A percentile compares a stretch with the other conserved stretches of the same genome.
phyloP scores from a whole-genome alignment of 1,139 yeast genomes.

The Taphrina deformans region DNA sequence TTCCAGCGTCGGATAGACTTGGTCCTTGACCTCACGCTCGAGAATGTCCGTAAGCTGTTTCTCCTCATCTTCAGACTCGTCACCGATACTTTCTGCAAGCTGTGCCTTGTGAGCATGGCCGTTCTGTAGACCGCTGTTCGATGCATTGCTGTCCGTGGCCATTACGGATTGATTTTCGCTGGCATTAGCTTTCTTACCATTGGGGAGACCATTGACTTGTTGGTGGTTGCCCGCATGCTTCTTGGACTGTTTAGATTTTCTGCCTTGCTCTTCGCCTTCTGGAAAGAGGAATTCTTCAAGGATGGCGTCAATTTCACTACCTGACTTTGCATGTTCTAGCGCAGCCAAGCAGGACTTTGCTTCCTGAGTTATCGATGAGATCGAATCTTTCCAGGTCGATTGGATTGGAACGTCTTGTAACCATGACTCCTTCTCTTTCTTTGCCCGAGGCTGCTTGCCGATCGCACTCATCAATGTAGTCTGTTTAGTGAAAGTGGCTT shows the following conservation, averaged over 20 bases:
- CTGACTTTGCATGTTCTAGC: not conserved
- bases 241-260: not conserved
- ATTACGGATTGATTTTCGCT: not conserved
- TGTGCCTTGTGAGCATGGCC: not conserved
- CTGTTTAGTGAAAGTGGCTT: not conserved
- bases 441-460: not conserved
- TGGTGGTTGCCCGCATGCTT: not conserved
- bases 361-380: not conserved
- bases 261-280: not conserved
- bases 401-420: slow-evolving; percentile 16
- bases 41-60: not conserved
- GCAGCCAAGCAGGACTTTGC: slow-evolving; percentile 16
- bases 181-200: no score
- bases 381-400: slow-evolving; percentile 30
- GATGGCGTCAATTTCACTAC: slow-evolving; percentile 14
- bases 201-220: no score
- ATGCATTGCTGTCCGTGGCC: not conserved
- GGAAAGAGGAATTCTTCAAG: slow-evolving; percentile 23
- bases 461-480: not conserved
- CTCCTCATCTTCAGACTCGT: slow-evolving; percentile 5
- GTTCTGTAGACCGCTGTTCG: not conserved
- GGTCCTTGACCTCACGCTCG: not conserved
- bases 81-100: not conserved
- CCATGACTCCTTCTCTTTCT: slow-evolving; percentile 6
- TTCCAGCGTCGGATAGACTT: not conserved